Evolutionary conservation across 2,329 filamentous ascomycete genomes (phyloP), one percentile per base, ranked within the genome.

Genomic region (Nannizzia gypsea): DNA sequence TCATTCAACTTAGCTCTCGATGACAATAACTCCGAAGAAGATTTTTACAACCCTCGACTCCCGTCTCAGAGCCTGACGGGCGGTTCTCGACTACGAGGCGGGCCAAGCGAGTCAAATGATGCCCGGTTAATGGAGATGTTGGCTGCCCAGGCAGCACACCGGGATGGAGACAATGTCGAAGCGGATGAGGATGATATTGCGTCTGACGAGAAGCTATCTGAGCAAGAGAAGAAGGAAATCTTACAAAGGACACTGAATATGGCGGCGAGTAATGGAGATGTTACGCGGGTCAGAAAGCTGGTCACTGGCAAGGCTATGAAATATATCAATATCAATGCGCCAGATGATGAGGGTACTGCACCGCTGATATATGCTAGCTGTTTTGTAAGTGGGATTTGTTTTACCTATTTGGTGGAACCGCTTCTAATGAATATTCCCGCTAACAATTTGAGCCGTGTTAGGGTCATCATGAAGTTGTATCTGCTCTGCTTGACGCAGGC

Each of bases 351-450:
- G 71, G 93, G 93, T 15, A 97, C 93, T 0, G 89, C 91, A n/a
- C 90, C 93, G 1, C 77, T 99, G 64, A 96, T 99, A 63, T 99
- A 99, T 72, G 93, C 93, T 11, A 96, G 91, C 77, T 99, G 93
- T 71, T 99, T 99, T 79, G 91, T 90, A 74, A 73, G 86, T 80
- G n/a, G 50, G 56, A 52, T n/a, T 15, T 20, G 3, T 31, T 42
- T 3, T 38, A 31, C 56, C 22, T 22, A 62, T 24, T 44, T 3
- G 24, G 17, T 8, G 40, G 17, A 20, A 17, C 22, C 40, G 36
- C 13, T 34, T 11, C 22, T 58, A 24, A 3, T 52, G 13, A 11
- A 48, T 22, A 40, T 6, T 44, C 55, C 60, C 42, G 61, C 42
- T 24, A 56, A 56, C 11, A 62, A 1, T 2, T 56, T 62, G 48